These are phyloP conservation scores for Vickermania ingenoplastis DNA, from an alignment of 208 protist genomes.

Conservation along the genomic window DNA sequence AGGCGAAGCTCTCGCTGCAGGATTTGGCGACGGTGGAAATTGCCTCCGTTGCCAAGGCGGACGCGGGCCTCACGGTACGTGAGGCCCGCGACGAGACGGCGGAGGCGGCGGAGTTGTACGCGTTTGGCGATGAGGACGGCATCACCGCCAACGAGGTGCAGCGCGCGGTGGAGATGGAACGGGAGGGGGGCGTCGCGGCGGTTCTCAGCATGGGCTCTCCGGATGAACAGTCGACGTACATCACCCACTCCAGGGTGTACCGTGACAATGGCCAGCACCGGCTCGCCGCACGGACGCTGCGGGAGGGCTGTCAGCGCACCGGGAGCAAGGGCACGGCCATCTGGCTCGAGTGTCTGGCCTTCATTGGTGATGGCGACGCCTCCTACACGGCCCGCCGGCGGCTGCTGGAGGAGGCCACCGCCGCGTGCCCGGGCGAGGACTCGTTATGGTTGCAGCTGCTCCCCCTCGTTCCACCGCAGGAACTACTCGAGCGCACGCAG, in stretches of 20 bases:
- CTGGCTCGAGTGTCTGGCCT: conserved; percentile 63
- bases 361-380: conserved; percentile 13
- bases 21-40: not conserved
- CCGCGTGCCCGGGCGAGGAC: conserved; percentile 39
- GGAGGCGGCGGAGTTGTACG: conserved; percentile 54
- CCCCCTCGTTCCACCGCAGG: conserved; percentile 28
- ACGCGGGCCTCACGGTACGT: conserved; percentile 30
- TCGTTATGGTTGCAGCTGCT: conserved; percentile 61
- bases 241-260: conserved; percentile 64
- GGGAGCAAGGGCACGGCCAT: conserved; percentile 55
- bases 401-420: conserved; percentile 59
- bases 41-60: conserved; percentile 9
- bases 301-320: conserved; percentile 55
- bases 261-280: conserved; percentile 61
- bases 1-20: not conserved
- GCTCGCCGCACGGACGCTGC: conserved; percentile 48
- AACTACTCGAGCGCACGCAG: conserved; percentile 45
- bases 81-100: conserved; percentile 57
- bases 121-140: conserved; percentile 61
- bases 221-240: conserved; percentile 75
- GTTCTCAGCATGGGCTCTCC: conserved; percentile 68
- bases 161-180: conserved; percentile 17
- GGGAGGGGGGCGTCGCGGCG: conserved; percentile 33
- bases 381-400: conserved; percentile 30
- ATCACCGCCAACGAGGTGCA: conserved; percentile 62